These are phyloP conservation scores for Barnettozyma botsteinii DNA, from an alignment of 805 yeast genomes.

Conservation along the genomic window DNA sequence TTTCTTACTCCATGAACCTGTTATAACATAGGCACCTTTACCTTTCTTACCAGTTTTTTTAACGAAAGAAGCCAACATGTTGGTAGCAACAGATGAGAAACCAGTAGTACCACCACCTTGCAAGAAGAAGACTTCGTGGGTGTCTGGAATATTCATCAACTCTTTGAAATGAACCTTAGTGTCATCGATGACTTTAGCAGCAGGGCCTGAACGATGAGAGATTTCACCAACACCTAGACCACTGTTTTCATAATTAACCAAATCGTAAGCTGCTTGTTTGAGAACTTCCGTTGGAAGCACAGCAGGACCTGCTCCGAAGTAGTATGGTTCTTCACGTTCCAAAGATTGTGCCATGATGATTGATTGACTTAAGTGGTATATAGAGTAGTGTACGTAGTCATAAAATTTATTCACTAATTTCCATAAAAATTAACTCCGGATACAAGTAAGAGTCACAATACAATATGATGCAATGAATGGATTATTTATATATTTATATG, in stretches of 20 bases:
- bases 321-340: conserved; percentile 65
- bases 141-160: conserved; percentile 74
- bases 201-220: conserved; percentile 89
- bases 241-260: conserved; percentile 59
- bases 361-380: too few relatives aligned
- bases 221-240: conserved; percentile 94
- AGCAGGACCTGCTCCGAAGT: conserved; percentile 99
- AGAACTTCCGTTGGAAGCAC: conserved; percentile 77
- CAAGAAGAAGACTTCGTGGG: conserved; percentile 89
- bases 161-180: conserved; percentile 64
- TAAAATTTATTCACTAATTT: background rate
- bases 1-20: conserved; percentile 94
- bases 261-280: conserved; percentile 81
- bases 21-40: conserved; percentile 77
- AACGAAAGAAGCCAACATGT: conserved; percentile 69
- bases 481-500: background rate
- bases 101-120: conserved; percentile 99
- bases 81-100: conserved; percentile 81
- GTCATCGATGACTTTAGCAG: conserved; percentile 66
- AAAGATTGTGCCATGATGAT: conserved; percentile 30
- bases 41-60: conserved; percentile 71
- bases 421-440: background rate
- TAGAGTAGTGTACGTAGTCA: too few relatives aligned
- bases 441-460: background rate
- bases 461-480: too few relatives aligned